Conservation (phyloP, 352 stramenopile species). For the Phytopythium sindhum region DNA sequence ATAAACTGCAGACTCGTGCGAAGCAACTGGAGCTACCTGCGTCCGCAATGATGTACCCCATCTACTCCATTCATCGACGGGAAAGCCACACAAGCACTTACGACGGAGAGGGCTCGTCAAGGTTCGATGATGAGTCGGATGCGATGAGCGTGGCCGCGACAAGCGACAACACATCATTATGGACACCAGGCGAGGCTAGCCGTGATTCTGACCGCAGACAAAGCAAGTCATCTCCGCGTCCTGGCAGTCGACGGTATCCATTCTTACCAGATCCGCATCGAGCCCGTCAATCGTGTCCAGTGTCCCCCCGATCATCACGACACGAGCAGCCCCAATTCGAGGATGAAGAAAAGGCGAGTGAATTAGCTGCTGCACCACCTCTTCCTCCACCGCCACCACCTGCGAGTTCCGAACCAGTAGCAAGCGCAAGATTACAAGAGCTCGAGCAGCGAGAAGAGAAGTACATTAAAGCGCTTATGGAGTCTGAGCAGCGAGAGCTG, state of each 20-base stretch:
- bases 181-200: neutral
- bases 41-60: neutral
- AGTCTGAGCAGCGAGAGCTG: slow-evolving; percentile 71
- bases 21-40: neutral
- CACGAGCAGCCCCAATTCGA: neutral
- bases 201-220: neutral
- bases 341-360: slow-evolving; percentile 2
- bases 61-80: neutral
- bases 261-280: neutral
- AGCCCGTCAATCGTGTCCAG: neutral
- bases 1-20: neutral
- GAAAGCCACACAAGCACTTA: neutral
- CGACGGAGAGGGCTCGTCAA: neutral
- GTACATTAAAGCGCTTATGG: slow-evolving; percentile 73
- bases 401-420: neutral
- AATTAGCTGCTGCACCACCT: neutral
- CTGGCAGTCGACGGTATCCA: neutral
- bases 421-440: slow-evolving; percentile 30
- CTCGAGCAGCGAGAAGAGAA: slow-evolving; percentile 67
- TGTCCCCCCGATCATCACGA: neutral
- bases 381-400: neutral
- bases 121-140: neutral
- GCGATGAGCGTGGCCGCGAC: slow-evolving; percentile 1
- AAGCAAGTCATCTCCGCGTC: neutral
- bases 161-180: neutral